Percentiles rank a stretch among this genome's conserved stretches.
These are phyloP conservation scores for Hypoxylon fragiforme DNA, from an alignment of 495 filamentous ascomycete species.

Conservation along the genomic window DNA sequence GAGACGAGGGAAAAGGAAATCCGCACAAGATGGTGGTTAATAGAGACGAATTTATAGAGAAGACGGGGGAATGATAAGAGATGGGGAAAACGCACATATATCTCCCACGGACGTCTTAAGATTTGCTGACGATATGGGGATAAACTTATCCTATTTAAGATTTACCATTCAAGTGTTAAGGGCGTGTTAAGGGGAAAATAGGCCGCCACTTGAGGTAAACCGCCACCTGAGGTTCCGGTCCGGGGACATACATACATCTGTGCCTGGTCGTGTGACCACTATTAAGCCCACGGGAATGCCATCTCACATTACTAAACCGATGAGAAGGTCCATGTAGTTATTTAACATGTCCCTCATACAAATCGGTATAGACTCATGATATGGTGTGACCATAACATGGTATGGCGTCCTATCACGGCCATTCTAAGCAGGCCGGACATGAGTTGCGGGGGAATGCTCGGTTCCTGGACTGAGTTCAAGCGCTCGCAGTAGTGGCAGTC, in stretches of 20 bases:
- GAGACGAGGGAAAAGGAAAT: no score
- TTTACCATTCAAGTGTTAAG: not conserved
- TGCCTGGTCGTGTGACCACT: constrained; percentile 10
- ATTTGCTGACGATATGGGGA: not conserved
- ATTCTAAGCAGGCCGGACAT: constrained; percentile 15
- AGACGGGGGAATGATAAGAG: not conserved
- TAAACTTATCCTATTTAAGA: constrained; percentile 21
- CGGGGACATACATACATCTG: not conserved
- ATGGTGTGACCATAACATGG: constrained; percentile 19
- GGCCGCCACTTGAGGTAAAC: constrained; percentile 7
- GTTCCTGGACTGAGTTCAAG: constrained; percentile 3
- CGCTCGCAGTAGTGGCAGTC: not conserved
- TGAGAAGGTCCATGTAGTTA: not conserved
- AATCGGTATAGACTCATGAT: not conserved
- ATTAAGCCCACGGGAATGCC: not conserved
- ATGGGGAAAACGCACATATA: constrained; percentile 2
- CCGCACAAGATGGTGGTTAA: no score
- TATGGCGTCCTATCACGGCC: not conserved
- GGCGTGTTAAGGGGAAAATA: not conserved
- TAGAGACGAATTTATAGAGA: no score
- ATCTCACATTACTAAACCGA: no score
- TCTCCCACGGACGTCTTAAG: not conserved
- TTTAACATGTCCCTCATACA: not conserved
- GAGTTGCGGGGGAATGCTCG: constrained; percentile 15
- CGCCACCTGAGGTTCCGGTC: not conserved